These are phyloP conservation scores for Macrolepiota albuminosa DNA, from an alignment of 768 basidiomycete species.

Conservation along the genomic window DNA sequence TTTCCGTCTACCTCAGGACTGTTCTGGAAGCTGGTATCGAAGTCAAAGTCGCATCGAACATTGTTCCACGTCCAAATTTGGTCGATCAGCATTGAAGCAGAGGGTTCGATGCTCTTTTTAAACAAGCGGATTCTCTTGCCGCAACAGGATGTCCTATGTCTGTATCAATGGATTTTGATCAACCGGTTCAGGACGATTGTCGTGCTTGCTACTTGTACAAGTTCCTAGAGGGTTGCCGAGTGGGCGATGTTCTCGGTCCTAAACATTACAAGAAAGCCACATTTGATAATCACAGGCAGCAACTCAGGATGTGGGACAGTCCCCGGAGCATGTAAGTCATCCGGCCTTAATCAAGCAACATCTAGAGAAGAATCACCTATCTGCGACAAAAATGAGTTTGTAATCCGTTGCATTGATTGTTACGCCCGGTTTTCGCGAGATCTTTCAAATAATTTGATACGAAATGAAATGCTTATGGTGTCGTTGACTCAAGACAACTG, in stretches of 20 bases:
- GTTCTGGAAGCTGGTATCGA: constrained; percentile 67
- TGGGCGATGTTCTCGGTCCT: constrained; percentile 77
- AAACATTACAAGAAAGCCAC: constrained; percentile 68
- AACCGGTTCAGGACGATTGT: constrained; percentile 63
- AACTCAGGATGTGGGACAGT: constrained; percentile 95
- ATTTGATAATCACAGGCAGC: constrained; percentile 62
- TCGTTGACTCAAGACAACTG: constrained; percentile 64
- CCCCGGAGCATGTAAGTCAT: constrained; percentile 70
- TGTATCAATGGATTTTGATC: constrained; percentile 91
- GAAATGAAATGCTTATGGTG: constrained; percentile 88
- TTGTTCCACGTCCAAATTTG: constrained; percentile 87
- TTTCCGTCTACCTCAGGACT: constrained; percentile 79
- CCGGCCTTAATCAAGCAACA: not conserved
- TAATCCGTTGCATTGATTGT: constrained; percentile 73
- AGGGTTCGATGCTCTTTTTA: constrained; percentile 81
- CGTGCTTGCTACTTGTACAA: too few relatives aligned
- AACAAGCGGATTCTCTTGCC: constrained; percentile 92
- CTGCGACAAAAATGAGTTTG: constrained; percentile 72
- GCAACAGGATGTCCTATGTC: constrained; percentile 91
- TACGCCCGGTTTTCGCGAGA: constrained; percentile 90
- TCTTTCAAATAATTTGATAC: constrained; percentile 85
- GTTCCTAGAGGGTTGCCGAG: too few relatives aligned
- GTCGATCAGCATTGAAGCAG: constrained; percentile 91
- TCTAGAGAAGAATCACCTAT: constrained; percentile 1
- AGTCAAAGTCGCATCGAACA: constrained; percentile 65